Evolutionary conservation across 441 rosid genomes (phyloP).

Genomic region (Pelargonium myrrhifolium): DNA sequence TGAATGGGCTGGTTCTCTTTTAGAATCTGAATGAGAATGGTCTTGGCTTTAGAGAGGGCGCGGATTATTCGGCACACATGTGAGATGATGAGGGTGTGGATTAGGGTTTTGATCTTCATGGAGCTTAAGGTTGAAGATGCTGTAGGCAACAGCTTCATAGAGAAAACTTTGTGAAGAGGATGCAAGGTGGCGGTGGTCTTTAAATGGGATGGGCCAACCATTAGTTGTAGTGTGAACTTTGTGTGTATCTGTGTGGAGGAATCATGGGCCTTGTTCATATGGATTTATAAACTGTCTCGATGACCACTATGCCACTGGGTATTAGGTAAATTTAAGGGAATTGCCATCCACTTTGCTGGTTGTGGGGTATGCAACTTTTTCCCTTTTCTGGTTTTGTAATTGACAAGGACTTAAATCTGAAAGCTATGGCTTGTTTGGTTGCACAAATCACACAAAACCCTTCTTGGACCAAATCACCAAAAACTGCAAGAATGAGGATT

Average conservation of each 20-base stretch:
- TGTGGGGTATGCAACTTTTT: not conserved
- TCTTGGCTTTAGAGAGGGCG: constrained; percentile 48
- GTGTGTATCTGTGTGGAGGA: constrained; percentile 13
- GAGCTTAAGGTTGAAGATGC: constrained; percentile 41
- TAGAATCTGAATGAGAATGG: constrained; percentile 29
- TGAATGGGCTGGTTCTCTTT: constrained; percentile 8
- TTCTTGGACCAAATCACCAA: not conserved
- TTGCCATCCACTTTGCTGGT: constrained; percentile 1
- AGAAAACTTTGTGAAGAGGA: constrained; percentile 17
- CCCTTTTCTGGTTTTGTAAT: not conserved
- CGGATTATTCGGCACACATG: constrained; percentile 44
- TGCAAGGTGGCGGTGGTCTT: constrained; percentile 14
- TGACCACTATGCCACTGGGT: constrained; percentile 35
- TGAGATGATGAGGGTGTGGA: constrained; percentile 45
- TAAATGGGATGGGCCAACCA: constrained; percentile 26
- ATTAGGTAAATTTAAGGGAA: constrained; percentile 38
- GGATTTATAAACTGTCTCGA: constrained; percentile 24
- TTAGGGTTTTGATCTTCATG: constrained; percentile 49
- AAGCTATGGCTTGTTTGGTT: constrained; percentile 3
- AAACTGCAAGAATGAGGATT: not conserved
- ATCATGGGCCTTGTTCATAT: constrained; percentile 1
- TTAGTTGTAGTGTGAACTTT: not conserved
- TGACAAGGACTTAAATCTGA: constrained; percentile 1
- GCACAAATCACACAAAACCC: not conserved
- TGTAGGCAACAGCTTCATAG: constrained; percentile 31